Evolutionary conservation across 1,284 basidiomycete species (phyloP).

Genomic region (Chalciporus sp.): DNA sequence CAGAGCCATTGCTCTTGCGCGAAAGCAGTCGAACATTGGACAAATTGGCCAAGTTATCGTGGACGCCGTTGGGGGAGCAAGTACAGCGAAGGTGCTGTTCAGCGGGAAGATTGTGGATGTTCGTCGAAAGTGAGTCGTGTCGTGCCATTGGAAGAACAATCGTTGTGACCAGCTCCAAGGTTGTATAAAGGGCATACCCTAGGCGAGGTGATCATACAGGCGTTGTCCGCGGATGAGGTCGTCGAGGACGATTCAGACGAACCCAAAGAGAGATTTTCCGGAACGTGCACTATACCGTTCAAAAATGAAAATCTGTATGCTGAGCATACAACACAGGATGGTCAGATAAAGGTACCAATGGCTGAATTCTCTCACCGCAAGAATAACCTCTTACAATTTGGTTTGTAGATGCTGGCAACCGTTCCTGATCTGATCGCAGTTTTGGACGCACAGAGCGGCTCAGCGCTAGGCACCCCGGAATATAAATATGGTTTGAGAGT

Average conservation of each 20-base stretch:
- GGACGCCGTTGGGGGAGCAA: constrained; percentile 45
- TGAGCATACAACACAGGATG: constrained; percentile 38
- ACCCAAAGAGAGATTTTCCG: constrained; percentile 22
- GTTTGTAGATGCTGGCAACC: constrained; percentile 37
- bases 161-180: constrained; percentile 10
- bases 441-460: constrained; percentile 56
- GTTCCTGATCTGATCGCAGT: constrained; percentile 66
- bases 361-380: not conserved
- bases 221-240: constrained; percentile 34
- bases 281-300: constrained; percentile 50
- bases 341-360: constrained; percentile 18
- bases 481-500: constrained; percentile 59
- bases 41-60: constrained; percentile 52
- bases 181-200: constrained; percentile 49
- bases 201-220: constrained; percentile 50
- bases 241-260: constrained; percentile 6
- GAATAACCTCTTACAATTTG: constrained; percentile 8
- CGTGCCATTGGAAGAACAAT: not conserved
- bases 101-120: constrained; percentile 59
- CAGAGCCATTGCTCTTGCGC: constrained; percentile 46
- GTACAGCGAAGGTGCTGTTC: constrained; percentile 48
- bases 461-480: constrained; percentile 51
- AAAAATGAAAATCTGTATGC: constrained; percentile 63
- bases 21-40: constrained; percentile 45
- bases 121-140: constrained; percentile 38